These are phyloP conservation scores for Inonotus obliquus DNA, from an alignment of 1,284 basidiomycete genomes.

Conservation along the genomic window DNA sequence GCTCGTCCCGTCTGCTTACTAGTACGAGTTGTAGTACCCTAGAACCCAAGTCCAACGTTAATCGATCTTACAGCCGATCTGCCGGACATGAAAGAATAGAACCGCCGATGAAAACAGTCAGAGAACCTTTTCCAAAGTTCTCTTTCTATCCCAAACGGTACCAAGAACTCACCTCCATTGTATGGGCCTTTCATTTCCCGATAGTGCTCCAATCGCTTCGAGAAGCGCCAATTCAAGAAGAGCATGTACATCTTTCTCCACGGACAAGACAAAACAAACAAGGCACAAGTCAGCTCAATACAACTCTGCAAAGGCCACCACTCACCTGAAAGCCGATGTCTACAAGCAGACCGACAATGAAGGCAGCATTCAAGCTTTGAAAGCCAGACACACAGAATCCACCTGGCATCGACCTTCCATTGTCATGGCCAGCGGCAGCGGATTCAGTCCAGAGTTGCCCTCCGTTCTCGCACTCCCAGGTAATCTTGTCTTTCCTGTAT, in stretches of 20 bases:
- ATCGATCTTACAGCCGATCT: slow-evolving; percentile 16
- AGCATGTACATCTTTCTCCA: slow-evolving; percentile 59
- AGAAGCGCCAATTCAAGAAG: slow-evolving; percentile 69
- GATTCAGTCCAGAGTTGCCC: slow-evolving; percentile 63
- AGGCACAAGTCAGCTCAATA: not conserved
- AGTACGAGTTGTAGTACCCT: slow-evolving; percentile 26
- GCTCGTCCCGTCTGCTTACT: not conserved
- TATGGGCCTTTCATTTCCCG: slow-evolving; percentile 57
- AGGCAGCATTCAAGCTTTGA: slow-evolving; percentile 59
- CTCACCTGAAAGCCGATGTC: slow-evolving; percentile 69
- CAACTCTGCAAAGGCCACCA: slow-evolving; percentile 16
- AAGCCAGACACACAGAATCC: slow-evolving; percentile 64
- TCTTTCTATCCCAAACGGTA: slow-evolving; percentile 2
- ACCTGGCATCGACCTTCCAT: slow-evolving; percentile 45
- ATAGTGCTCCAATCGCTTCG: slow-evolving; percentile 64
- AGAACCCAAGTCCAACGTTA: slow-evolving; percentile 23
- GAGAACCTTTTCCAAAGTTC: not conserved
- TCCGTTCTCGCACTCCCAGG: slow-evolving; percentile 74
- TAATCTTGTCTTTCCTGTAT: slow-evolving; percentile 60
- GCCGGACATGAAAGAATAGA: slow-evolving; percentile 18
- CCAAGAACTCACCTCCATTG: slow-evolving; percentile 45
- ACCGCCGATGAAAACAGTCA: slow-evolving; percentile 14
- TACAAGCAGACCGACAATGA: slow-evolving; percentile 60
- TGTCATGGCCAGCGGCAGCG: slow-evolving; percentile 38
- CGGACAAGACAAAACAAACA: not conserved